Evolutionary conservation across 352 stramenopile species (phyloP), one percentile per base, ranked within the genome.

Genomic region (Phytophthora pisi): DNA sequence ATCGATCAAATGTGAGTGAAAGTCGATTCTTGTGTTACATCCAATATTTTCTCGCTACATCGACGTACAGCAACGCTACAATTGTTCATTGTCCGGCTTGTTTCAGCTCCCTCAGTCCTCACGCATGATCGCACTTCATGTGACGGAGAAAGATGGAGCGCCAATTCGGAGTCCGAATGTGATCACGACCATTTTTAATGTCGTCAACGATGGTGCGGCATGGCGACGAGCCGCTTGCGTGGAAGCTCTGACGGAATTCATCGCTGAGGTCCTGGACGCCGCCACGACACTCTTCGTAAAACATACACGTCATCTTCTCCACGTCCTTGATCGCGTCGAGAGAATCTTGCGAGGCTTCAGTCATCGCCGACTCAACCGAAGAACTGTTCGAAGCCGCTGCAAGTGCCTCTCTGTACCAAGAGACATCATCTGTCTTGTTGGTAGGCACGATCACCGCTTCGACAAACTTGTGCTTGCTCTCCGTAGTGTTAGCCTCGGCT

Each of bases 241-340:
- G 75, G 59, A 96, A 96, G 54, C 81, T 92, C 34, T 72, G 68
- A 15, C 78, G 81, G 55, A 96, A 95, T 47, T 66, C 50, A 38
- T 79, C 57, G 45, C 70, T 92, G 56, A 84, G 91, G 63, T 92
- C 82, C 16, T 64, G 66, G 40, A 96, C 86, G 11, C 78, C 78
- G 46, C 79, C 87, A 40, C 84, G 87, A 57, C 89, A 96, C 61
- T 95, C 85, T 57, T 95, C 77, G 60, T 92, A 94, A 57, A 95
- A 95, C 45, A 96, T 73, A 53, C 89, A 96, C 8, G 88, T 93
- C 89, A 96, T 96, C 75, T 93, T 93, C 66, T 95, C 84, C 31
- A 96, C 84, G 52, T 95, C 87, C 16, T 81, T 58, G 16, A 95
- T 75, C 7, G 81, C 82, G 30, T 78, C 57, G 6, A 79, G 52